These are phyloP conservation scores for Limnomonas spitsbergensis DNA, from an alignment of 139 green algal genomes.

Conservation along the genomic window DNA sequence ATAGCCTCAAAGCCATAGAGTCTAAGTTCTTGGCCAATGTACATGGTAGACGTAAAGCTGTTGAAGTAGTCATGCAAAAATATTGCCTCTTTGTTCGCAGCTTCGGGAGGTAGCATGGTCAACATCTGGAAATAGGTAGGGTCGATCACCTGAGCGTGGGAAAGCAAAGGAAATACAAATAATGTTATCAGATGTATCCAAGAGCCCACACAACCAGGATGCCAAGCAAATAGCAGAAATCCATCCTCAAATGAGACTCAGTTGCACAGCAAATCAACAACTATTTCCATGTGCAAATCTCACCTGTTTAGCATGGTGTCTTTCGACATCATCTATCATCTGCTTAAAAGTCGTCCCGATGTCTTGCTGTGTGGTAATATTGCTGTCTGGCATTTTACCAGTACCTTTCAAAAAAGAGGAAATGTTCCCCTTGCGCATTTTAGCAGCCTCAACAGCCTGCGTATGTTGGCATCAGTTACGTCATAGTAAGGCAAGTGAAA, in stretches of 20 bases:
- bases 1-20: slow-evolving; percentile 51
- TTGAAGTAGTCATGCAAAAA: slow-evolving; percentile 52
- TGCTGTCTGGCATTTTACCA: slow-evolving; percentile 25
- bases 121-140: slow-evolving; percentile 49
- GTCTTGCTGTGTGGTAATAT: slow-evolving; percentile 31
- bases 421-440: slow-evolving; percentile 38
- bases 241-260: background rate
- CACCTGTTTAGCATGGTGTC: slow-evolving; percentile 49
- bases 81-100: slow-evolving; percentile 22
- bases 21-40: slow-evolving; percentile 44
- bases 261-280: background rate
- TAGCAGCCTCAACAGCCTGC: slow-evolving; percentile 39
- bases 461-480: background rate
- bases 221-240: background rate
- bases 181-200: background rate
- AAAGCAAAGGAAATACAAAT: background rate
- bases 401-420: slow-evolving; percentile 34
- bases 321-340: slow-evolving; percentile 57
- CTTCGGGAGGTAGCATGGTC: slow-evolving; percentile 39
- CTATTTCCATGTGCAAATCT: background rate
- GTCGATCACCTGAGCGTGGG: slow-evolving; percentile 38
- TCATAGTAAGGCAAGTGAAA: background rate
- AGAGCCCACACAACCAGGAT: background rate
- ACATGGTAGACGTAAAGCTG: slow-evolving; percentile 36
- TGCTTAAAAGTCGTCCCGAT: slow-evolving; percentile 41